Base-by-base conservation (phyloP, 2,329 filamentous ascomycete species). In the Beauveria sp. region DNA sequence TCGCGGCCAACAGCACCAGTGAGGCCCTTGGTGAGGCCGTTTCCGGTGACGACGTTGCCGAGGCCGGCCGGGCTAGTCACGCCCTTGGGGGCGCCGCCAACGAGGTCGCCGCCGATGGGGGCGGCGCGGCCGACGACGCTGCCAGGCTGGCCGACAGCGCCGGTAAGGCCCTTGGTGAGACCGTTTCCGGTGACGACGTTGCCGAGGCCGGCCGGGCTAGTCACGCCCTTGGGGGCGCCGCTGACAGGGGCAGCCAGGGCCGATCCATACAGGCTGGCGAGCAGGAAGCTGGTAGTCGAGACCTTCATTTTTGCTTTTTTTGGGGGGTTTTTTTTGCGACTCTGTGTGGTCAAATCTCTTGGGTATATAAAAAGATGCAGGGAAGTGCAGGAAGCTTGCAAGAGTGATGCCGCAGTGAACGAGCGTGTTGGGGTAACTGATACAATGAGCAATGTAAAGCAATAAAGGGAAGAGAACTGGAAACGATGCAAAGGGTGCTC, bases 231-330 rank as follows among this genome's bases (percentile, higher is more conserved):
- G 31, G 12, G 31, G 48, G 18, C 42, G n/a, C n/a, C 50, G 58
- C 9, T 9, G 50, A 60, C 7, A 26, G 58, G 58, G 2, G 58
- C 58, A 16, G 58, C 50, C 20, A 49, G 9, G 50, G 42, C 50
- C 26, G 58, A 48, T 50, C 50, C 42, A 31, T 28, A 61, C 20
- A 61, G 42, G 58, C 58, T 54, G 43, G 58, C 50, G 42, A 61
- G 28, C 8, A 53, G n/a, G 50, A 61, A 18, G 16, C 42, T 18
- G 14, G 50, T 20, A 14, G 26, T 38, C 2, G 49, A 60, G 49
- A 54, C 45, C 58, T 61, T 61, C 58, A 61, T 61, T 22, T 40
- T 54, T 3, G 2, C 34, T 46, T 14, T 54, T 54, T 16, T n/a
- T 5, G 51, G 5, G 12, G 10, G 7, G 18, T 2, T 31, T 31